These are phyloP conservation scores for Xylaria sp. DNA, from an alignment of 2,329 filamentous ascomycete genomes.

Conservation along the genomic window DNA sequence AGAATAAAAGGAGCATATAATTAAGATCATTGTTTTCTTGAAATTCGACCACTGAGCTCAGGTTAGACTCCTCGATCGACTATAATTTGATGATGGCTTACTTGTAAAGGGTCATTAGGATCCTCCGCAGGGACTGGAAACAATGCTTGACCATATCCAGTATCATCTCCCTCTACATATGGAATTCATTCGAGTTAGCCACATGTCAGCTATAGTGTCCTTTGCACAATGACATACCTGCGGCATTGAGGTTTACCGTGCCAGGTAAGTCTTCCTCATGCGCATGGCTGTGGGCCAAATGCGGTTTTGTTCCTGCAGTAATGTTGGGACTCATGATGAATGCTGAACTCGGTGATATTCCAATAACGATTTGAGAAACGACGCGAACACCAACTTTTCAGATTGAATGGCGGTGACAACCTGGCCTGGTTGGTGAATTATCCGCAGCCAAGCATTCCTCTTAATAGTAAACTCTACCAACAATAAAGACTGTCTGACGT, in stretches of 20 bases:
- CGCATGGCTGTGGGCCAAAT: constrained; percentile 47
- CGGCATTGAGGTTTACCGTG: constrained; percentile 45
- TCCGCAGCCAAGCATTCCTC: constrained; percentile 11
- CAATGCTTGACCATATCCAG: constrained; percentile 45
- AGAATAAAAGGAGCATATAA: constrained; percentile 65
- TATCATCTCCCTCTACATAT: constrained; percentile 46
- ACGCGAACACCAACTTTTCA: not conserved
- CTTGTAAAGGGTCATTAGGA: constrained; percentile 47
- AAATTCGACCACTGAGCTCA: constrained; percentile 60
- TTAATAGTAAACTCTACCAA: not conserved
- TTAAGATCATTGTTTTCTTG: constrained; percentile 68
- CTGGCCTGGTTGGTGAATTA: constrained; percentile 11
- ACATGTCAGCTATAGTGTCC: not conserved
- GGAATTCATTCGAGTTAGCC: constrained; percentile 12
- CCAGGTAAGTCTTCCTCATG: constrained; percentile 46
- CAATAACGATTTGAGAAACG: not conserved
- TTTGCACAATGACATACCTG: constrained; percentile 38
- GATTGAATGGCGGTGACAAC: not conserved
- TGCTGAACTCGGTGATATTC: not conserved
- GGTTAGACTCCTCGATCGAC: constrained; percentile 23
- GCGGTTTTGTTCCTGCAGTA: constrained; percentile 29
- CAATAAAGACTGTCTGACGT: not conserved
- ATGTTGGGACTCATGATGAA: constrained; percentile 36
- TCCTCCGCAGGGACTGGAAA: constrained; percentile 47
- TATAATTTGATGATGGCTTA: constrained; percentile 25